Conservation (phyloP, 1,139 yeast genomes). For the Groenewaldozyma sp. region DNA sequence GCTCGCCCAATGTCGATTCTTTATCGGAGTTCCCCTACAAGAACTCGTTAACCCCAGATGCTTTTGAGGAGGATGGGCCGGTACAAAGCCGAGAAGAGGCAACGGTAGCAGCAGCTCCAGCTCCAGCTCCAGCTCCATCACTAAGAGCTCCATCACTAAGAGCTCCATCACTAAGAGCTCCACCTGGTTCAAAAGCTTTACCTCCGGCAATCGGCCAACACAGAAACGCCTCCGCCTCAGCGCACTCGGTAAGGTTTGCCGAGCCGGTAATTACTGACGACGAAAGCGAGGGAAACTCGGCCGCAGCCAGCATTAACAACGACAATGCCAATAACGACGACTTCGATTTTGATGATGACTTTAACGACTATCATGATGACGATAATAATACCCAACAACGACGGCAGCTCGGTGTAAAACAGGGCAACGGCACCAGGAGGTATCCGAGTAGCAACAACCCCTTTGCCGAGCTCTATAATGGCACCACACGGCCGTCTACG, state of each 20-base stretch:
- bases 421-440: too few species aligned
- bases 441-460: neutral
- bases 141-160: neutral
- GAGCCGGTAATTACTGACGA: neutral
- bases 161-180: neutral
- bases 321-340: neutral
- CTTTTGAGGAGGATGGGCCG: neutral
- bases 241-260: neutral
- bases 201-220: too few species aligned
- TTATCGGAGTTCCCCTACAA: conserved; percentile 18
- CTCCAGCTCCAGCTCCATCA: too few species aligned
- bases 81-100: neutral
- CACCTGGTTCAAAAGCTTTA: too few species aligned
- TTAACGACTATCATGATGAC: neutral
- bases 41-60: conserved; percentile 16
- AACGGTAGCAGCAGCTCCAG: neutral
- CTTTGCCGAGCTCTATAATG: neutral
- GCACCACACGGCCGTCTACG: neutral
- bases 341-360: neutral
- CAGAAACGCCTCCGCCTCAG: conserved; percentile 1
- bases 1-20: conserved; percentile 16
- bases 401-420: too few species aligned
- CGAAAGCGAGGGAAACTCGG: neutral
- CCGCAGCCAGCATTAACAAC: neutral
- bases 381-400: too few species aligned